phyloP scores from a whole-genome alignment of 2,329 filamentous ascomycete species.

The Phialocephala subalpina region DNA sequence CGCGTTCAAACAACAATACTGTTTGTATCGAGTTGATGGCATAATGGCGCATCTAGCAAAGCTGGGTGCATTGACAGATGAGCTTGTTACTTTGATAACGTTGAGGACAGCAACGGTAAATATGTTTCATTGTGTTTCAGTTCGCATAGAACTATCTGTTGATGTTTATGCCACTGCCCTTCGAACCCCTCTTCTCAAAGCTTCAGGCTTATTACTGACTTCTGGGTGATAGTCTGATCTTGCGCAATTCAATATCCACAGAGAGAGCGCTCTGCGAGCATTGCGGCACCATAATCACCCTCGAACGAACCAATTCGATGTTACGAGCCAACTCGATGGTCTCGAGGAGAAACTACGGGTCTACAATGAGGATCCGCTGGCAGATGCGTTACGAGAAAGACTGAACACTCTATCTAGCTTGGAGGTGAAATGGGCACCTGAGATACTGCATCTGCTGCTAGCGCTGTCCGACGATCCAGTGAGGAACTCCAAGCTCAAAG shows the following conservation, averaged over 20 bases:
- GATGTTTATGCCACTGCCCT: not conserved
- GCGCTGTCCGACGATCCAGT: constrained; percentile 83
- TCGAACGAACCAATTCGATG: constrained; percentile 79
- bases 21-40: not conserved
- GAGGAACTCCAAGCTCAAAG: constrained; percentile 70
- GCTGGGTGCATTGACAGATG: constrained; percentile 70
- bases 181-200: not conserved
- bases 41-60: constrained; percentile 77
- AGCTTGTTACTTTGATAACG: constrained; percentile 73
- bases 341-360: constrained; percentile 89
- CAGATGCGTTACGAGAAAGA: constrained; percentile 69
- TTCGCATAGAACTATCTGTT: not conserved
- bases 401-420: constrained; percentile 63
- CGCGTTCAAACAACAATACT: not conserved
- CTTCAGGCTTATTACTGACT: constrained; percentile 6
- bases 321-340: constrained; percentile 70
- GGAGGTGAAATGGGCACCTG: constrained; percentile 75
- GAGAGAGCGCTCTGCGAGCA: constrained; percentile 58
- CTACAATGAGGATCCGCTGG: constrained; percentile 79
- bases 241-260: constrained; percentile 51
- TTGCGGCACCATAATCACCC: constrained; percentile 64
- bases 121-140: constrained; percentile 11
- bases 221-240: constrained; percentile 42
- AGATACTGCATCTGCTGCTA: constrained; percentile 80
- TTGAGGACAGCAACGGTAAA: constrained; percentile 61